Percentiles rank a stretch among this genome's conserved stretches.
Conservation (phyloP, 1,139 yeast species). For the Suhomyces terraborum region DNA sequence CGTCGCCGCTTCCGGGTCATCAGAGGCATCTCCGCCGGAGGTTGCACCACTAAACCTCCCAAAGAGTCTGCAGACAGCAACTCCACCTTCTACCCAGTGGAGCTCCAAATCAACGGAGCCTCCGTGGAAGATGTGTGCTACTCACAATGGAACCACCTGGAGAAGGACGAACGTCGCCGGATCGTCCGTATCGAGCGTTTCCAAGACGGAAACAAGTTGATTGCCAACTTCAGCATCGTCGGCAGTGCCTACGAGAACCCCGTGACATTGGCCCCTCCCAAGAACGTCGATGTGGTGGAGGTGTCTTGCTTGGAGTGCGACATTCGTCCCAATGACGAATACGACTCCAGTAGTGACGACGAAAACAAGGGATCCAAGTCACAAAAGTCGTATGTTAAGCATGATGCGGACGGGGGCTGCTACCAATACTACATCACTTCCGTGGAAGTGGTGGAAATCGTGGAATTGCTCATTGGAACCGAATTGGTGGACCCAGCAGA, state of each 20-base stretch:
- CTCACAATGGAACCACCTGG: slow-evolving; percentile 52
- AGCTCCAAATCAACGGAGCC: slow-evolving; percentile 47
- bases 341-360: slow-evolving; percentile 24
- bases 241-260: slow-evolving; percentile 56
- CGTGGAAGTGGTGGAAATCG: slow-evolving; percentile 66
- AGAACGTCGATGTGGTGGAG: slow-evolving; percentile 54
- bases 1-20: slow-evolving; percentile 44
- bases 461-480: slow-evolving; percentile 58
- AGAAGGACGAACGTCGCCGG: slow-evolving; percentile 53
- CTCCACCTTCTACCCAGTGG: slow-evolving; percentile 47
- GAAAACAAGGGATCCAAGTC: slow-evolving; percentile 11
- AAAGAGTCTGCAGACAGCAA: slow-evolving; percentile 38
- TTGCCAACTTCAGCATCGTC: slow-evolving; percentile 52
- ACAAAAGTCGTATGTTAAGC: slow-evolving; percentile 14
- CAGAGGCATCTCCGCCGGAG: slow-evolving; percentile 62
- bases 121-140: slow-evolving; percentile 48
- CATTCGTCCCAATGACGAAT: slow-evolving; percentile 36
- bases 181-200: slow-evolving; percentile 58
- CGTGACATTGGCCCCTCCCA: slow-evolving; percentile 34
- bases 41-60: slow-evolving; percentile 58
- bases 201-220: slow-evolving; percentile 50
- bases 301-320: slow-evolving; percentile 58
- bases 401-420: slow-evolving; percentile 20
- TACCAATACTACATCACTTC: slow-evolving; percentile 59
- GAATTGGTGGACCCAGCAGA: slow-evolving; percentile 49